phyloP scores from a whole-genome alignment of 257 asterid species.

The Osmanthus fragrans region DNA sequence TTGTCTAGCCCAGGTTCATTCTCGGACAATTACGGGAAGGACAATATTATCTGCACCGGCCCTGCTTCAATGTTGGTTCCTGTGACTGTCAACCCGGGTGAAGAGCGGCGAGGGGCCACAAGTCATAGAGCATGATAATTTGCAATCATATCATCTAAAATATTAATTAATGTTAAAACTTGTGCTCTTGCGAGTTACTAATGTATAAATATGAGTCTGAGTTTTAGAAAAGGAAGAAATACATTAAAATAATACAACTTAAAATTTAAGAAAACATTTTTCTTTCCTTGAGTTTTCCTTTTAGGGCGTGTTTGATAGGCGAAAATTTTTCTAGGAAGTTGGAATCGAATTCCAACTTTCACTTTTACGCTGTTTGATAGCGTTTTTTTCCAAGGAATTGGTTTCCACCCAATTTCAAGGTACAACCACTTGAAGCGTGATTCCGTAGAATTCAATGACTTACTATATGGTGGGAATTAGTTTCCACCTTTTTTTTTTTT shows the following conservation, averaged over 20 bases:
- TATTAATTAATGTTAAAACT: neutral
- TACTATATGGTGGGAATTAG: no score
- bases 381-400: no score
- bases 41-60: conserved; percentile 71
- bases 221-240: neutral
- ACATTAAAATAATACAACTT: neutral
- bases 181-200: neutral
- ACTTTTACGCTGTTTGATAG: no score
- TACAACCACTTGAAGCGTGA: no score
- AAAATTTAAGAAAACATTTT: neutral
- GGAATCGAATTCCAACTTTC: no score
- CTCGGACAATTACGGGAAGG: conserved; percentile 50
- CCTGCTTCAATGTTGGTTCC: conserved; percentile 76
- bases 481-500: no score
- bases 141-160: conserved; percentile 33
- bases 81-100: conserved; percentile 62
- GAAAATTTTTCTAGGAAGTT: no score
- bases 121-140: conserved; percentile 77
- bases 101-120: conserved; percentile 89
- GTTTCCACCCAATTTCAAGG: no score
- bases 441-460: no score
- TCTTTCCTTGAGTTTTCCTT: no score
- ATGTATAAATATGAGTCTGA: neutral
- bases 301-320: no score
- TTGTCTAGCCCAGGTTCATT: conserved; percentile 74